Evolutionary conservation across 228 moss, liverwort and hornwort genomes (phyloP), one percentile per base, ranked within the genome.

Genomic region (Sphagnum magellanicum): DNA sequence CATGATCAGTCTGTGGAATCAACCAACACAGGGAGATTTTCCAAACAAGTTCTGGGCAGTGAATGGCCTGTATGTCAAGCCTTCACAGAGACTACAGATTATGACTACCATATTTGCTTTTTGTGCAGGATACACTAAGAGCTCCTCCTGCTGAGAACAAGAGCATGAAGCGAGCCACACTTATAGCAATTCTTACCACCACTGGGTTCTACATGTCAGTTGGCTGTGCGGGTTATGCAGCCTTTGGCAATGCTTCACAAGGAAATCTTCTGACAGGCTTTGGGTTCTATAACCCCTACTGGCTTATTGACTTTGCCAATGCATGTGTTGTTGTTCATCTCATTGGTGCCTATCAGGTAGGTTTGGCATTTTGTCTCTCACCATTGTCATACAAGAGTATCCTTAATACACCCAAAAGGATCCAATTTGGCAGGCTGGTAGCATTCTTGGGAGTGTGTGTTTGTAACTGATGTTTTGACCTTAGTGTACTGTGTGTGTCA

Each of bases 331-430:
- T 89, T 17, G 68, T 89, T 8, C 94, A 94, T 71, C 78, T 94
- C 1, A 77, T 91, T 8, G 94, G 94, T 55, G 94, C 94, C 12
- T 94, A 91, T 67, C 94, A 94, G 91, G 94, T 94, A 78, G 6
- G 10, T 32, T 46, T 51, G n/a, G 16, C 32, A 32, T 51, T 48
- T 52, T 3, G 32, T 63, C 32, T 57, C 69, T 60, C 61, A 50
- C 32, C 32, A 9, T 67, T 6, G 48, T 67, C 13, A 10, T 64
- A 48, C 16, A 9, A 16, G 10, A 4, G 10, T 9, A 32, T 32
- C 32, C 32, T 32, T 32, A 32, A 32, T 32, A 32, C 32, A 32
- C 32, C 2, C 9, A 1, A 16, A 64, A 16, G 47, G 16, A 48
- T 10, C 10, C 47, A 16, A 16, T 10, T 10, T 8, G 11, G 9